These are phyloP conservation scores for Inonotus hispidus DNA, from an alignment of 1,284 basidiomycete genomes.

Conservation along the genomic window DNA sequence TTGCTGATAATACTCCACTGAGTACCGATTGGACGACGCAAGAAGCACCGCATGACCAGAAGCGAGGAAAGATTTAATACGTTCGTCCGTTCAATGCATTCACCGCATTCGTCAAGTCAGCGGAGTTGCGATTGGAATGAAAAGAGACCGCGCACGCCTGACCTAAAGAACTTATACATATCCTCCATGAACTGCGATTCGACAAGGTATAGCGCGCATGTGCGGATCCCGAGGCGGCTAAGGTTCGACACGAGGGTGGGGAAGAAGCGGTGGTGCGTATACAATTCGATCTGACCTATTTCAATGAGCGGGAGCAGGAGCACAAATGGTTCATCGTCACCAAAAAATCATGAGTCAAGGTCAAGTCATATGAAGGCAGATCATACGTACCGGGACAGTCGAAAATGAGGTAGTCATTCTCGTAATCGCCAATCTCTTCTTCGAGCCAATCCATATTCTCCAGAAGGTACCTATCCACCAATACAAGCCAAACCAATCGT, in stretches of 20 bases:
- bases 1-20: conserved; percentile 95
- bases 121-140: not conserved
- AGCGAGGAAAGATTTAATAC: too few relatives aligned
- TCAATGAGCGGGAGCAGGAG: not conserved
- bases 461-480: conserved; percentile 73
- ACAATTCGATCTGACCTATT: conserved; percentile 94
- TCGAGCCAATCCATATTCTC: conserved; percentile 99
- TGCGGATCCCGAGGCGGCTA: conserved; percentile 68
- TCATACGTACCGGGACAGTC: conserved; percentile 84
- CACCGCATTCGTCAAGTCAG: conserved; percentile 2
- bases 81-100: not conserved
- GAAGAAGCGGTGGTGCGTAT: conserved; percentile 97
- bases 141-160: conserved; percentile 11
- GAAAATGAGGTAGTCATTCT: conserved; percentile 96
- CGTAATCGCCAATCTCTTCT: conserved; percentile 90
- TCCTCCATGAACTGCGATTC: conserved; percentile 99
- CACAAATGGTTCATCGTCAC: not conserved
- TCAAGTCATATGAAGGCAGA: not conserved
- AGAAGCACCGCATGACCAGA: not conserved
- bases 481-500: conserved; percentile 1
- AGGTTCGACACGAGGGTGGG: conserved; percentile 79
- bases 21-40: not conserved
- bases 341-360: not conserved
- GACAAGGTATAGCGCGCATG: conserved; percentile 85
- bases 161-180: conserved; percentile 96